A percentile compares a stretch with the other conserved stretches of the same genome.
These are phyloP conservation scores for Tylopilus sp. DNA, from an alignment of 768 basidiomycete species.

Conservation along the genomic window DNA sequence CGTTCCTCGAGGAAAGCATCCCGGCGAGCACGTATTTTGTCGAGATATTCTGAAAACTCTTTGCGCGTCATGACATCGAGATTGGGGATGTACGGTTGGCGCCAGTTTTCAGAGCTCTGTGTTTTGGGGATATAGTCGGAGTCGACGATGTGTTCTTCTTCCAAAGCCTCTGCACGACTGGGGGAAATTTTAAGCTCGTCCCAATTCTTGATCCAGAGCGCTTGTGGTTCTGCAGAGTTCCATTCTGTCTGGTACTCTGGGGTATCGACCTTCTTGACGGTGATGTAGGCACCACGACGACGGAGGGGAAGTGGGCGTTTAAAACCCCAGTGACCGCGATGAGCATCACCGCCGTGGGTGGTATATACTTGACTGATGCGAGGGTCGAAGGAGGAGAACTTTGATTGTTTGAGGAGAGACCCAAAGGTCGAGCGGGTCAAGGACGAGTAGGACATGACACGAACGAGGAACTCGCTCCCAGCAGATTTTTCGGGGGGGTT, in stretches of 20 bases:
- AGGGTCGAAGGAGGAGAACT: conserved; percentile 79
- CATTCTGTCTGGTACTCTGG: conserved; percentile 76
- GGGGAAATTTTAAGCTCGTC: conserved; percentile 47
- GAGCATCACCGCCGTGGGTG: conserved; percentile 61
- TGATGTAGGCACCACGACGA: conserved; percentile 60
- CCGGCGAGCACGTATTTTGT: conserved; percentile 53
- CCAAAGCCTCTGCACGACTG: conserved; percentile 4
- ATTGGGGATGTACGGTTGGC: conserved; percentile 42
- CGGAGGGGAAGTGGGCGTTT: conserved; percentile 77
- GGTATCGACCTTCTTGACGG: conserved; percentile 66
- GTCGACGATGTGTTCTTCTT: conserved; percentile 22
- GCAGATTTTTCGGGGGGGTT: conserved; percentile 1
- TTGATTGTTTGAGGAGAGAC: conserved; percentile 73
- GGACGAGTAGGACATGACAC: conserved; percentile 18
- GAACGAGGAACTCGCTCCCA: not conserved
- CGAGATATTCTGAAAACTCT: conserved; percentile 58
- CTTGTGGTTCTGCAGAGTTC: conserved; percentile 62
- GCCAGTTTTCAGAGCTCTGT: conserved; percentile 17
- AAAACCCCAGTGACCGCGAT: conserved; percentile 81
- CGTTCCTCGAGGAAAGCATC: conserved; percentile 51
- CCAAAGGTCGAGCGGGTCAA: conserved; percentile 66
- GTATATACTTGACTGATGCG: conserved; percentile 75
- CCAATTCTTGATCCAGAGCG: conserved; percentile 63
- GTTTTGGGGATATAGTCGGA: conserved; percentile 25
- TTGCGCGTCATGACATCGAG: conserved; percentile 55